A percentile compares a stretch with the other conserved stretches of the same genome.
Conservation (phyloP, 768 basidiomycete species). For the Neoboletus brunneissimus region DNA sequence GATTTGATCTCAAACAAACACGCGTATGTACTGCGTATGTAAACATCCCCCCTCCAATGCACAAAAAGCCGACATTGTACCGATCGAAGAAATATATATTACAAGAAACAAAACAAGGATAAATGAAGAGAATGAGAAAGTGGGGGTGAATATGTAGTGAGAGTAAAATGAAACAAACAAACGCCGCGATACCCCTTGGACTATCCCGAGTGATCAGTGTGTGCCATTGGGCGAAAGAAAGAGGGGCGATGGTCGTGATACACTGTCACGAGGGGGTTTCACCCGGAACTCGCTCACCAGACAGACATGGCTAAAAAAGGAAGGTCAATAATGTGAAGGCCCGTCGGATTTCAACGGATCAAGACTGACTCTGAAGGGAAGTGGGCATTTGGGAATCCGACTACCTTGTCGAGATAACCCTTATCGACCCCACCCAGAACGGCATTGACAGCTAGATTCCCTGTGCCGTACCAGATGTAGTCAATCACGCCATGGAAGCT, state of each 20-base stretch:
- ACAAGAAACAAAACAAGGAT: constrained; percentile 24
- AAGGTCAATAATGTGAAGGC: background rate
- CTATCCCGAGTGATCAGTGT: constrained; percentile 18
- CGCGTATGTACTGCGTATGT: constrained; percentile 21
- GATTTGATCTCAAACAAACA: constrained; percentile 15
- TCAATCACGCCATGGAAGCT: constrained; percentile 86
- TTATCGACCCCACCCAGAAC: constrained; percentile 88
- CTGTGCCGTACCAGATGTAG: constrained; percentile 88
- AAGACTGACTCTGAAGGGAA: constrained; percentile 94
- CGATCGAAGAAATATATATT: constrained; percentile 21
- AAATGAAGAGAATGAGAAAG: constrained; percentile 21
- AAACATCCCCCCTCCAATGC: constrained; percentile 20
- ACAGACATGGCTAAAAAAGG: constrained; percentile 60
- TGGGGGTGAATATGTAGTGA: constrained; percentile 6
- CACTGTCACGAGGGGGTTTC: constrained; percentile 59
- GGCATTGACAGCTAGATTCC: constrained; percentile 70
- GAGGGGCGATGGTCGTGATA: constrained; percentile 36
- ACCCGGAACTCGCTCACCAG: constrained; percentile 75
- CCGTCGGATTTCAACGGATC: constrained; percentile 6
- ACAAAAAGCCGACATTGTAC: constrained; percentile 30
- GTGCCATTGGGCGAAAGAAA: constrained; percentile 40
- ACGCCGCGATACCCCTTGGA: constrained; percentile 6
- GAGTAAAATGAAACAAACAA: background rate
- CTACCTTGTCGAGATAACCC: constrained; percentile 80
- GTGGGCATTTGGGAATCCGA: constrained; percentile 96